phyloP scores from a whole-genome alignment of 306 rosid species.

The Arachis hypogaea region DNA sequence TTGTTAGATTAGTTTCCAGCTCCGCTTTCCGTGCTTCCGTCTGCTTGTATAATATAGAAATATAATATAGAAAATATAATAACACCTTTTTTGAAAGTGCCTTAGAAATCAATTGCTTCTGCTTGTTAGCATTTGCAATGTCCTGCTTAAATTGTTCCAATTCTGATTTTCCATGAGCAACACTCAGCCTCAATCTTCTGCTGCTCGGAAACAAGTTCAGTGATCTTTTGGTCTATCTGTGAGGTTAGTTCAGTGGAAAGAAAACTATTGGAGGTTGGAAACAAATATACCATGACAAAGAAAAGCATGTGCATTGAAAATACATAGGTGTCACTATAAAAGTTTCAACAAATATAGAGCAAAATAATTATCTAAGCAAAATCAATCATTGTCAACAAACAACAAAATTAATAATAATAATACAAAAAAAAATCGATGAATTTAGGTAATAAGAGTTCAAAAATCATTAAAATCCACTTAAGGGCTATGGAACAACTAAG shows the following conservation, averaged over 20 bases:
- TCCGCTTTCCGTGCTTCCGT: constrained; percentile 90
- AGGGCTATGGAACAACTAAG: constrained; percentile 11
- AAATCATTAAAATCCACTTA: constrained; percentile 19
- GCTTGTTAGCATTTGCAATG: constrained; percentile 83
- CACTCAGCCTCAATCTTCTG: constrained; percentile 87
- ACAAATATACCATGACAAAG: constrained; percentile 25
- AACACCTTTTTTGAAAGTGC: constrained; percentile 84
- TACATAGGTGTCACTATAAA: neutral
- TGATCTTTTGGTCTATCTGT: constrained; percentile 89
- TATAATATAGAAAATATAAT: too few species aligned
- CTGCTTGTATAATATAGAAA: constrained; percentile 6
- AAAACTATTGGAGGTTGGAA: constrained; percentile 33
- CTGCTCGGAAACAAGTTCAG: constrained; percentile 86
- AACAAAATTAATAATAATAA: neutral
- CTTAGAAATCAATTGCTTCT: constrained; percentile 65
- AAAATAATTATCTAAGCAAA: constrained; percentile 24
- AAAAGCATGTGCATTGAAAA: constrained; percentile 28
- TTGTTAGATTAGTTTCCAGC: constrained; percentile 94
- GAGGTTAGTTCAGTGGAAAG: constrained; percentile 71
- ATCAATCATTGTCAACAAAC: constrained; percentile 23
- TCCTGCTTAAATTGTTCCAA: constrained; percentile 86
- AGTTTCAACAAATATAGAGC: constrained; percentile 6
- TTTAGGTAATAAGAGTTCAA: neutral
- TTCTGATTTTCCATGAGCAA: constrained; percentile 75
- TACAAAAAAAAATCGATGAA: too few species aligned